These are phyloP conservation scores for Clohesyomyces aquaticus DNA, from an alignment of 495 filamentous ascomycete genomes.

Conservation along the genomic window DNA sequence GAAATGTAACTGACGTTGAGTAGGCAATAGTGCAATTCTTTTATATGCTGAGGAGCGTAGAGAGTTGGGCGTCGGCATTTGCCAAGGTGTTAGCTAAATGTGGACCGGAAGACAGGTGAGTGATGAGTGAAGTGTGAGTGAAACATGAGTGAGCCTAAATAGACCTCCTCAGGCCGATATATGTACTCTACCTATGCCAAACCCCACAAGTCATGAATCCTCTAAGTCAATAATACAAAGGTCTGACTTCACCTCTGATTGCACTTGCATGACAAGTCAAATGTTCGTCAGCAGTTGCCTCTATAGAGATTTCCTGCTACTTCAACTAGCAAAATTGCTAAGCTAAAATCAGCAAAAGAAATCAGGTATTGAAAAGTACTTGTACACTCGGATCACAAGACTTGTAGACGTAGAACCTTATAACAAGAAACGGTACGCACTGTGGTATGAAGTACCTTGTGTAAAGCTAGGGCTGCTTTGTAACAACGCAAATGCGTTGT, in stretches of 20 bases:
- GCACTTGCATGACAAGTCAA: conserved; percentile 5
- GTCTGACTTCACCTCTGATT: background rate
- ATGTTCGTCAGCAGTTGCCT: background rate
- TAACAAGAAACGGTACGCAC: background rate
- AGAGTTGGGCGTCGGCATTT: background rate
- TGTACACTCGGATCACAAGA: too few relatives aligned
- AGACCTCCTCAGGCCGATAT: background rate
- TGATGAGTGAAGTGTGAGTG: background rate
- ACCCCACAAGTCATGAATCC: background rate
- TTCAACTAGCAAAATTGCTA: background rate
- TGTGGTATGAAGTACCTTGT: background rate
- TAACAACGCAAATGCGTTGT: conserved; percentile 8
- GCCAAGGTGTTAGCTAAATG: background rate
- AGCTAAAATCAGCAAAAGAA: background rate
- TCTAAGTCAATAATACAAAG: background rate
- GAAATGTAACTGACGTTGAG: background rate
- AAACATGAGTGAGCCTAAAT: background rate
- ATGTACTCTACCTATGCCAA: background rate
- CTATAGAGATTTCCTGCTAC: background rate
- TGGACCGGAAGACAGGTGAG: background rate
- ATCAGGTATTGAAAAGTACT: too few relatives aligned
- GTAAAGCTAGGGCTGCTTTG: background rate
- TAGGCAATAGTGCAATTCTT: too few relatives aligned
- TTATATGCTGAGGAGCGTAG: background rate
- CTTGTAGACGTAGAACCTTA: background rate